Percentiles rank a stretch among this genome's conserved stretches.
phyloP scores from a whole-genome alignment of 306 rosid species.

The Cicer yamashitae region DNA sequence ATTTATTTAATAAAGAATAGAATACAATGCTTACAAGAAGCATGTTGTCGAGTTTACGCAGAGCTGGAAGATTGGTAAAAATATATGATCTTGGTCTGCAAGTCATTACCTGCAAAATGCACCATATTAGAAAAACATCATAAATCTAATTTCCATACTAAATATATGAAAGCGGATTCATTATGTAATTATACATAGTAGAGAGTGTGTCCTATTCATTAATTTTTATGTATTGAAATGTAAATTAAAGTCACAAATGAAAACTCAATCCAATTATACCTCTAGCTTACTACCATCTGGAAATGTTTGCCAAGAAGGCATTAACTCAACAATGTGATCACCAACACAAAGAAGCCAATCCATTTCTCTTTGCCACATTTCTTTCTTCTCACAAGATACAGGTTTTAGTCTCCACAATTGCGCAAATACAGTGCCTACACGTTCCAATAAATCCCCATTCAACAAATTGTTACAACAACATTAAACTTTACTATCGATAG shows the following conservation, averaged over 20 bases:
- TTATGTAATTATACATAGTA: background rate
- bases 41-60: slow-evolving; percentile 92
- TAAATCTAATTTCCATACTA: background rate
- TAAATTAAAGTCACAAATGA: background rate
- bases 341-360: slow-evolving; percentile 87
- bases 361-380: slow-evolving; percentile 88
- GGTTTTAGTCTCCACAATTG: slow-evolving; percentile 93
- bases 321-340: slow-evolving; percentile 82
- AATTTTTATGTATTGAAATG: background rate
- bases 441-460: slow-evolving; percentile 23
- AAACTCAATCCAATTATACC: slow-evolving; percentile 51
- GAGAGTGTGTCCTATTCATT: background rate
- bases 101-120: slow-evolving; percentile 74
- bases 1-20: background rate
- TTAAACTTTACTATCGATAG: background rate
- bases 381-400: slow-evolving; percentile 64
- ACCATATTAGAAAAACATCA: slow-evolving; percentile 60
- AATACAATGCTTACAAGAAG: slow-evolving; percentile 69
- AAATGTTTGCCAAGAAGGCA: slow-evolving; percentile 84
- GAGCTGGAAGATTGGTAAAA: slow-evolving; percentile 89
- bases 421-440: slow-evolving; percentile 82
- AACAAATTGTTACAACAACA: background rate
- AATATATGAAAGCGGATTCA: background rate
- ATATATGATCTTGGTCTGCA: slow-evolving; percentile 95
- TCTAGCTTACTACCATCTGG: slow-evolving; percentile 90